A percentile compares a stretch with the other conserved stretches of the same genome.
Evolutionary conservation across 1,284 basidiomycete genomes (phyloP).

Genomic region (Tilletia caries): DNA sequence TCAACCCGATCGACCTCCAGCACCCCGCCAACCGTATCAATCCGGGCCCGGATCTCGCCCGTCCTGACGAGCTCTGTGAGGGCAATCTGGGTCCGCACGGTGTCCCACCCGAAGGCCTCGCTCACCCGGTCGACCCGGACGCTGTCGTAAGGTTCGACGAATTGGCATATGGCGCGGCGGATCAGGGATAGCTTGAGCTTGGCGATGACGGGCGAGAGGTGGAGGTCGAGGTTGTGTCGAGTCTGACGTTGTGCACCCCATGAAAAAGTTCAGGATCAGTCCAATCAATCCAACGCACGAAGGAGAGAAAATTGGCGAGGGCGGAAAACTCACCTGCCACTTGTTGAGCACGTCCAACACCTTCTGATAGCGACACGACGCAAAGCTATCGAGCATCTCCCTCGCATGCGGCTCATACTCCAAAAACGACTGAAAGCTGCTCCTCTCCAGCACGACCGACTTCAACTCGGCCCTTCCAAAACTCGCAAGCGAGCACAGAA

Average conservation of each 20-base stretch:
- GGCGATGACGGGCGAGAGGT: conserved; percentile 64
- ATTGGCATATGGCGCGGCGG: conserved; percentile 60
- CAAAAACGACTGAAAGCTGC: conserved; percentile 69
- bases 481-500: conserved; percentile 73
- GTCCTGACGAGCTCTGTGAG: conserved; percentile 73
- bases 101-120: conserved; percentile 74
- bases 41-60: conserved; percentile 69
- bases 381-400: conserved; percentile 76
- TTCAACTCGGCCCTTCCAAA: conserved; percentile 69
- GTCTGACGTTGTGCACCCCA: conserved; percentile 58
- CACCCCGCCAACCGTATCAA: conserved; percentile 62
- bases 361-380: conserved; percentile 73
- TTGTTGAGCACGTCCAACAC: conserved; percentile 70
- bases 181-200: conserved; percentile 59
- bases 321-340: conserved; percentile 67
- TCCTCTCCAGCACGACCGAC: conserved; percentile 65
- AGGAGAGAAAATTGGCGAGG: too few species aligned
- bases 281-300: too few species aligned
- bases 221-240: conserved; percentile 71
- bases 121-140: conserved; percentile 77
- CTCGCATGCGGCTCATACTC: conserved; percentile 80
- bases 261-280: conserved; percentile 1
- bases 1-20: conserved; percentile 71
- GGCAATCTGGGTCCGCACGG: conserved; percentile 67
- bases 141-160: conserved; percentile 77